Evolutionary conservation across 2,329 filamentous ascomycete species (phyloP).

Genomic region (Bipolaris bicolor): DNA sequence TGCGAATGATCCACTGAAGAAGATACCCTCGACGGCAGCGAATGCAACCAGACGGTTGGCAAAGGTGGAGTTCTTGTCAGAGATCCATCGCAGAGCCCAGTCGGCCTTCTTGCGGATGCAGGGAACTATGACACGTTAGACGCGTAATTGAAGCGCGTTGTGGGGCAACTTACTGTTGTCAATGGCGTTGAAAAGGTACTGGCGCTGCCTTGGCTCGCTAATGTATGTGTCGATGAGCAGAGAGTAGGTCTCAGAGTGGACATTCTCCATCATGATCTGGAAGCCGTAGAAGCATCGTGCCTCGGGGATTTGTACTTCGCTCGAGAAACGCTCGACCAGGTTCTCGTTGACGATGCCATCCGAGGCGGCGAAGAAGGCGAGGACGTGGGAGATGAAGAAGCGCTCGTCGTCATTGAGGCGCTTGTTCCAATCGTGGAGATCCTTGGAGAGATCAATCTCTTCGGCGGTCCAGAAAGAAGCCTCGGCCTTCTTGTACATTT

Average conservation of each 20-base stretch:
- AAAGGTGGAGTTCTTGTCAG: constrained; percentile 91
- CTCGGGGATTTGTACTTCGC: constrained; percentile 95
- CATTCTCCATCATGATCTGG: constrained; percentile 99
- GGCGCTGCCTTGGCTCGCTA: constrained; percentile 93
- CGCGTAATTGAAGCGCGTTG: constrained; percentile 9
- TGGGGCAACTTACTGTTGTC: constrained; percentile 77
- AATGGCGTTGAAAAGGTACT: constrained; percentile 96
- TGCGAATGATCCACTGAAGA: constrained; percentile 98
- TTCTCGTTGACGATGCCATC: constrained; percentile 99
- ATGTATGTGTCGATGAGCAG: constrained; percentile 99
- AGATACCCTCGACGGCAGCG: constrained; percentile 97
- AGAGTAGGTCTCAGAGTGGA: constrained; percentile 99
- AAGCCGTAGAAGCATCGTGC: constrained; percentile 99
- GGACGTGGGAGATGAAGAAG: constrained; percentile 97
- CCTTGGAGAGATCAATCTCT: constrained; percentile 98
- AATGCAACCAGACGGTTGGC: constrained; percentile 95
- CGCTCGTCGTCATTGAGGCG: constrained; percentile 94
- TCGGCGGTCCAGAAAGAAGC: constrained; percentile 99
- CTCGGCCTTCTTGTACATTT: constrained; percentile 99
- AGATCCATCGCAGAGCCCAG: constrained; percentile 95
- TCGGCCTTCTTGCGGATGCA: constrained; percentile 99
- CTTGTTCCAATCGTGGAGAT: constrained; percentile 99
- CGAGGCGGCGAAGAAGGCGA: constrained; percentile 98
- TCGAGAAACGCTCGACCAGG: constrained; percentile 95
- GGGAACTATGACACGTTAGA: constrained; percentile 67